Percentiles rank a stretch among this genome's conserved stretches.
phyloP scores from a whole-genome alignment of 2,329 filamentous ascomycete species.

The Pleomassaria siparia region DNA sequence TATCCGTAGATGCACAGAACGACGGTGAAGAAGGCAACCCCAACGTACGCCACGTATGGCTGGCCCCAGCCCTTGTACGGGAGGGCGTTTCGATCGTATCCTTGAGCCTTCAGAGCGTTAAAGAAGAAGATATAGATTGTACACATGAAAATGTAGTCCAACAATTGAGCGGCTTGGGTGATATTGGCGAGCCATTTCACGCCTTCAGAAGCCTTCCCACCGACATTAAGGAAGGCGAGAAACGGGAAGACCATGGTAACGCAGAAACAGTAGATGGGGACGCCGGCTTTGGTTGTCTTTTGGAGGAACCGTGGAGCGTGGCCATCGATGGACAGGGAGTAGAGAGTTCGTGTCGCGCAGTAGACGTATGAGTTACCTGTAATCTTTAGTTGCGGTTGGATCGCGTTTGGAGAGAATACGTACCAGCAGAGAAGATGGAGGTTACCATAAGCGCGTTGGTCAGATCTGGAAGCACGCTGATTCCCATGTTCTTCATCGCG shows the following conservation, averaged over 20 bases:
- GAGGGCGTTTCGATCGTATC: slow-evolving; percentile 50
- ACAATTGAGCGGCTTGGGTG: slow-evolving; percentile 67
- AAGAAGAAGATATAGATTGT: slow-evolving; percentile 60
- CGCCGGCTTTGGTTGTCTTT: slow-evolving; percentile 59
- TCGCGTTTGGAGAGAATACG: background rate
- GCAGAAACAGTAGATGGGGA: slow-evolving; percentile 72
- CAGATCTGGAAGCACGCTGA: slow-evolving; percentile 56
- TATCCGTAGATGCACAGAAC: slow-evolving; percentile 35
- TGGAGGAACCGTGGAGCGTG: slow-evolving; percentile 56
- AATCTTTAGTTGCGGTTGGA: background rate
- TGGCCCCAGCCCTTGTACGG: slow-evolving; percentile 47
- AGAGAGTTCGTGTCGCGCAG: slow-evolving; percentile 53
- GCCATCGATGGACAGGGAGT: slow-evolving; percentile 53
- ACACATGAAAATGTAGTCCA: slow-evolving; percentile 49
- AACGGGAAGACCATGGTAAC: slow-evolving; percentile 66
- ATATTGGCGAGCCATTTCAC: slow-evolving; percentile 71
- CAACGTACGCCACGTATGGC: slow-evolving; percentile 52
- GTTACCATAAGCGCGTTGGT: slow-evolving; percentile 58
- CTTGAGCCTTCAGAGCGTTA: slow-evolving; percentile 46
- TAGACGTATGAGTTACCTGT: slow-evolving; percentile 59
- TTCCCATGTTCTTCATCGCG: slow-evolving; percentile 56
- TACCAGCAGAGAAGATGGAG: slow-evolving; percentile 53
- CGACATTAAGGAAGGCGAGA: slow-evolving; percentile 73
- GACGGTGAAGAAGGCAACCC: slow-evolving; percentile 67
- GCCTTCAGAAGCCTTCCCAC: slow-evolving; percentile 64